phyloP scores from a whole-genome alignment of 2,329 filamentous ascomycete species.

The Mariannaea elegans region DNA sequence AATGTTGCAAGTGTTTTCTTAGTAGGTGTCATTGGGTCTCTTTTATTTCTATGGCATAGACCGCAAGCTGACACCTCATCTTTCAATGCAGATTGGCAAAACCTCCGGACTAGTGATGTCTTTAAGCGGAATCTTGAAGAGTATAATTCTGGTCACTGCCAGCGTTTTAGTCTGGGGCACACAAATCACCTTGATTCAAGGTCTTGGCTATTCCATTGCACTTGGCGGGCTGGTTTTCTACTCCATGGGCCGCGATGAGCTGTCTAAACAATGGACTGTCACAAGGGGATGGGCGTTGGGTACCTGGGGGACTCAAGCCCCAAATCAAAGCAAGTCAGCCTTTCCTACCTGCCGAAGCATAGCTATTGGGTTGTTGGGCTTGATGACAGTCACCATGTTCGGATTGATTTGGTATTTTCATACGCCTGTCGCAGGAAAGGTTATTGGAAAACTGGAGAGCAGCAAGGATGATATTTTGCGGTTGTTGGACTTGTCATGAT shows the following conservation, averaged over 20 bases:
- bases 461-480: constrained; percentile 7
- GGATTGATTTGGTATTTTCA: constrained; percentile 6
- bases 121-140: constrained; percentile 86
- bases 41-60: neutral
- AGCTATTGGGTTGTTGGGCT: constrained; percentile 32
- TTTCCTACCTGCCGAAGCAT: constrained; percentile 31
- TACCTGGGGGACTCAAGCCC: constrained; percentile 29
- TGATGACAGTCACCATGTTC: constrained; percentile 31
- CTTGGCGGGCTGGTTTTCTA: constrained; percentile 60
- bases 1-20: constrained; percentile 13
- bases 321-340: constrained; percentile 29
- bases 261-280: constrained; percentile 36
- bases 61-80: no score
- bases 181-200: constrained; percentile 74
- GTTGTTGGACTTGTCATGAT: constrained; percentile 12
- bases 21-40: neutral
- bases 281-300: constrained; percentile 36
- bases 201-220: constrained; percentile 80
- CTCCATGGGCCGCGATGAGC: constrained; percentile 52
- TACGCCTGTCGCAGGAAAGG: neutral
- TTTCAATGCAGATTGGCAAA: constrained; percentile 76
- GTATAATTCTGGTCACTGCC: constrained; percentile 80
- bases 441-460: neutral
- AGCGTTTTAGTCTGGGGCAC: constrained; percentile 84
- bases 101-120: constrained; percentile 88